Evolutionary conservation across 495 filamentous ascomycete species (phyloP).

Genomic region (Copromyces sp.): DNA sequence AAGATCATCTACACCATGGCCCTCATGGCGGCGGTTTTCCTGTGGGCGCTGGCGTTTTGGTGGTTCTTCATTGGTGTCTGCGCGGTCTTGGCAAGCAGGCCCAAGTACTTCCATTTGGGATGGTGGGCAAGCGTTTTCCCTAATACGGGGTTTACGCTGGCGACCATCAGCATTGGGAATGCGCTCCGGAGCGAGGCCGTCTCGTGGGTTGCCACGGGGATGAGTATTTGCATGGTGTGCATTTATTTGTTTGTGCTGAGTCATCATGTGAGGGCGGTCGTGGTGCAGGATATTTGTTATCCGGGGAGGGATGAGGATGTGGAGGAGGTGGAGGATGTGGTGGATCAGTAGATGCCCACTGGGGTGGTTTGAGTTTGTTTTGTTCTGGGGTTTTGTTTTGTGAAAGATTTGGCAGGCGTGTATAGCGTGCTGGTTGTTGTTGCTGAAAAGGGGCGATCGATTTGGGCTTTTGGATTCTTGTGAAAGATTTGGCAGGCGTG

Average conservation of each 20-base stretch:
- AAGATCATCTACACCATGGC: slow-evolving; percentile 39
- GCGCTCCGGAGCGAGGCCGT: slow-evolving; percentile 32
- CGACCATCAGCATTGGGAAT: slow-evolving; percentile 39
- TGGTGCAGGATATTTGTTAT: slow-evolving; percentile 46
- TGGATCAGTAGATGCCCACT: slow-evolving; percentile 9
- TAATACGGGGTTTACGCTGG: slow-evolving; percentile 47
- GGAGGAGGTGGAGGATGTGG: slow-evolving; percentile 37
- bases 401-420: background rate
- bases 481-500: background rate
- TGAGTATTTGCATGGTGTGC: slow-evolving; percentile 44
- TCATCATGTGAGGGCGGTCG: slow-evolving; percentile 43
- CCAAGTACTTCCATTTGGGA: slow-evolving; percentile 43
- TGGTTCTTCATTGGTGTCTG: slow-evolving; percentile 58
- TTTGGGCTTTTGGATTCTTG: background rate
- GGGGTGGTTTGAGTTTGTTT: background rate
- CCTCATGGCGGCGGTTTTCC: slow-evolving; percentile 46
- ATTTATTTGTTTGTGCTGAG: slow-evolving; percentile 50
- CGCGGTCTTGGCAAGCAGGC: slow-evolving; percentile 39
- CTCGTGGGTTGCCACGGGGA: slow-evolving; percentile 36
- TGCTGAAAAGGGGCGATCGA: background rate
- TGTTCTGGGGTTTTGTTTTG: background rate
- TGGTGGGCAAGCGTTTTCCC: slow-evolving; percentile 54
- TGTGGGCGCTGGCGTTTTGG: slow-evolving; percentile 70
- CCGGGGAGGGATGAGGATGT: slow-evolving; percentile 56
- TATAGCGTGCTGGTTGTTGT: background rate